Evolutionary conservation across 2,329 filamentous ascomycete genomes (phyloP).

Genomic region (Colletotrichum tropicale): DNA sequence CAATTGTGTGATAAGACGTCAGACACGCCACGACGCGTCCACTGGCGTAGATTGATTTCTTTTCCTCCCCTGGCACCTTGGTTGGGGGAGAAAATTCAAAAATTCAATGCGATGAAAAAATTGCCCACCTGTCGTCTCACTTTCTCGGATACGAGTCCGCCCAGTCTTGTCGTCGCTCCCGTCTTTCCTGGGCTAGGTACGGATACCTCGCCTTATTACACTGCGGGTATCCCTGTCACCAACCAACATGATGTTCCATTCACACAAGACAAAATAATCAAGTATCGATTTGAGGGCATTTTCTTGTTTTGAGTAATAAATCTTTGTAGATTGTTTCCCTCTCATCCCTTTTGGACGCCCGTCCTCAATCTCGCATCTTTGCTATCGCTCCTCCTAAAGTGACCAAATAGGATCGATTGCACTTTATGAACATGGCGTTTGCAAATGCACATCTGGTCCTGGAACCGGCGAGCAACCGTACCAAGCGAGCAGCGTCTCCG

Average conservation of each 20-base stretch:
- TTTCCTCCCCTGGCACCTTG: not conserved
- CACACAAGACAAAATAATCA: not conserved
- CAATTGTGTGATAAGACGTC: not conserved
- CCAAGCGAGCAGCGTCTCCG: not conserved
- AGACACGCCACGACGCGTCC: not conserved
- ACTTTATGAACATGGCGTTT: not conserved
- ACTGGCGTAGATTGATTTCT: not conserved
- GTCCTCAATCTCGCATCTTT: not conserved
- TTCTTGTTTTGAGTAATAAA: not conserved
- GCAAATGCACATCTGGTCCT: not conserved
- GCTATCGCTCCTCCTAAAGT: not conserved
- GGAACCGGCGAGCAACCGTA: not conserved
- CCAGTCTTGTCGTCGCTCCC: not conserved
- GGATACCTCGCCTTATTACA: not conserved
- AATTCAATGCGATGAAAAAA: not conserved
- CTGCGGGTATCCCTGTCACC: not conserved
- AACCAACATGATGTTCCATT: not conserved
- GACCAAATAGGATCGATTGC: not conserved
- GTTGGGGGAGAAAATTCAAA: not conserved
- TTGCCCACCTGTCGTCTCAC: not conserved
- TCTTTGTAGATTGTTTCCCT: not conserved
- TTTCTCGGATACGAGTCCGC: not conserved
- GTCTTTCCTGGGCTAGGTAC: not conserved
- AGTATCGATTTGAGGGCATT: not conserved
- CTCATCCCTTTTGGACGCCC: not conserved